Conservation (phyloP, 306 rosid genomes). For the Cajanus cajan region DNA sequence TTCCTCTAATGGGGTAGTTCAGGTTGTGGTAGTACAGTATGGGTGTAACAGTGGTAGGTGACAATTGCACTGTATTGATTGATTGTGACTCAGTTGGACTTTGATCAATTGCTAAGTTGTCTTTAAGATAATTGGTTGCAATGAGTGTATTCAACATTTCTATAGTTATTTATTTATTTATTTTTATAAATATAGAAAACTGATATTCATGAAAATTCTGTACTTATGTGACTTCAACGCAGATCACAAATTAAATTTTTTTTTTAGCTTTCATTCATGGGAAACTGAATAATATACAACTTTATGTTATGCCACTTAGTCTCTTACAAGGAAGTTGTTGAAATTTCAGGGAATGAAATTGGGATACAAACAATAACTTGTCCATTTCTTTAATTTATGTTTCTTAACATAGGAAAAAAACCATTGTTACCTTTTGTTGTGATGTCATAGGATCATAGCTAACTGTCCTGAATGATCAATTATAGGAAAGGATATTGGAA, state of each 20-base stretch:
- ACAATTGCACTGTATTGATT: background rate
- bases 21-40: background rate
- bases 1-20: background rate
- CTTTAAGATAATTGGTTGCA: background rate
- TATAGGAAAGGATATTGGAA: constrained; percentile 81
- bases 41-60: background rate
- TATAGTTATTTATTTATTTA: too few relatives aligned
- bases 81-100: background rate
- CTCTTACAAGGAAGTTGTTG: background rate
- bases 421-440: background rate
- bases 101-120: background rate
- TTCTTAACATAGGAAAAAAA: background rate
- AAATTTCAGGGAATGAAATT: constrained; percentile 9
- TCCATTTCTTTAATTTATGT: background rate
- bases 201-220: background rate
- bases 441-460: constrained; percentile 3
- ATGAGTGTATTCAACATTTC: background rate
- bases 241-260: constrained; percentile 3
- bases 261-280: background rate
- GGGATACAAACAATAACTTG: background rate
- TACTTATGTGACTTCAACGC: background rate
- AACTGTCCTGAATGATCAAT: constrained; percentile 17
- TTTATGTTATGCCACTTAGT: background rate
- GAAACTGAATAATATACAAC: background rate
- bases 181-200: background rate